phyloP scores from a whole-genome alignment of 306 rosid genomes.

The Inga oerstediana region DNA sequence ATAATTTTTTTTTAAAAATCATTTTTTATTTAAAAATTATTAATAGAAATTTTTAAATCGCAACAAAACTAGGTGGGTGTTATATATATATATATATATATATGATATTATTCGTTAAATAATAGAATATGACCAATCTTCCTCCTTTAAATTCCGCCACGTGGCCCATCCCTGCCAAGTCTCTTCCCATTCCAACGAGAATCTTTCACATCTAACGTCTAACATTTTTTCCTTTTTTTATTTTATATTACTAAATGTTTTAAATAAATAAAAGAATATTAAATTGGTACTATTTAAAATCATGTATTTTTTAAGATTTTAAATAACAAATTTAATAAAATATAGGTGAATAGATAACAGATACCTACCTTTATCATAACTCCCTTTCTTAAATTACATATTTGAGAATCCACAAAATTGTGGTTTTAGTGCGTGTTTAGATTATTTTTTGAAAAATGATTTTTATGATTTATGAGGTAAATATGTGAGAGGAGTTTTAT shows the following conservation, averaged over 20 bases:
- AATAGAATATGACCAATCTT: constrained; percentile 10
- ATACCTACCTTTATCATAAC: not conserved
- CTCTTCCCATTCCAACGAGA: not conserved
- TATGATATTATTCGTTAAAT: too few relatives aligned
- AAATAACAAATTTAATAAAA: not conserved
- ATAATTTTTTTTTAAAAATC: too few relatives aligned
- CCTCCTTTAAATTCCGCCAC: constrained; percentile 19
- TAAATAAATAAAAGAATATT: too few relatives aligned
- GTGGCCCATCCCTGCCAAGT: constrained; percentile 8
- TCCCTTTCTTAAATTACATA: not conserved
- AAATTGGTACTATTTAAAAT: not conserved
- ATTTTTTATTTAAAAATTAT: too few relatives aligned
- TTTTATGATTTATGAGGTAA: too few relatives aligned
- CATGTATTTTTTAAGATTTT: not conserved
- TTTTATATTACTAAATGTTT: too few relatives aligned
- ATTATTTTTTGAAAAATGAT: too few relatives aligned
- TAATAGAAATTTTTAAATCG: too few relatives aligned
- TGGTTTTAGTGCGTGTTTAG: too few relatives aligned
- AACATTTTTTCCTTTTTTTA: not conserved
- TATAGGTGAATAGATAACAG: not conserved
- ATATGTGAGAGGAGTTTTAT: too few relatives aligned
- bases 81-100: too few relatives aligned
- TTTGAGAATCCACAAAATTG: accelerated
- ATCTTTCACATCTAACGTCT: not conserved
- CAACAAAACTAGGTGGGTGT: too few relatives aligned